These are phyloP conservation scores for Mucuna pruriens DNA, from an alignment of 306 rosid species.

Conservation along the genomic window DNA sequence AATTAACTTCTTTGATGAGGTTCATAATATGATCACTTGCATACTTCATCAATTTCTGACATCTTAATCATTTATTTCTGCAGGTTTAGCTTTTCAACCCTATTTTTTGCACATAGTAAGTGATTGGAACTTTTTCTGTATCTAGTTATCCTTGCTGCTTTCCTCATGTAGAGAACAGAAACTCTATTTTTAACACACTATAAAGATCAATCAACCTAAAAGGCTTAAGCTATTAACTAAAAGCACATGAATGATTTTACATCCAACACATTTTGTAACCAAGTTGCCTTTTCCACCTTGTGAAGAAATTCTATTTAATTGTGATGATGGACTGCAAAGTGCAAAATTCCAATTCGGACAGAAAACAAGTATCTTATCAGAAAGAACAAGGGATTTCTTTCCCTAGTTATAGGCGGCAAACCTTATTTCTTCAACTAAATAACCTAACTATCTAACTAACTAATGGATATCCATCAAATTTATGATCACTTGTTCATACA, in stretches of 20 bases:
- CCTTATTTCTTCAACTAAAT: not conserved
- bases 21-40: not conserved
- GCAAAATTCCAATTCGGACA: not conserved
- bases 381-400: not conserved
- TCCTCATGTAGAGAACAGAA: not conserved
- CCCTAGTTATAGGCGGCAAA: not conserved
- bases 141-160: not conserved
- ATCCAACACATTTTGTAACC: not conserved
- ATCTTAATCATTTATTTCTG: slow-evolving; percentile 1
- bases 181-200: not conserved
- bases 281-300: not conserved
- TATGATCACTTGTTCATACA: not conserved
- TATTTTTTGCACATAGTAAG: slow-evolving; percentile 84
- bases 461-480: not conserved
- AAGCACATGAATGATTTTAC: not conserved
- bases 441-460: not conserved
- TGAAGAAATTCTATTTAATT: too few relatives aligned
- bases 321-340: not conserved
- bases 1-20: not conserved
- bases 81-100: slow-evolving; percentile 80
- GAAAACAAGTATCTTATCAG: not conserved
- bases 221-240: not conserved
- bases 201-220: not conserved
- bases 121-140: not conserved
- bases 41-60: not conserved